Conservation (phyloP, 352 stramenopile genomes). For the Sclerospora graminicola region DNA sequence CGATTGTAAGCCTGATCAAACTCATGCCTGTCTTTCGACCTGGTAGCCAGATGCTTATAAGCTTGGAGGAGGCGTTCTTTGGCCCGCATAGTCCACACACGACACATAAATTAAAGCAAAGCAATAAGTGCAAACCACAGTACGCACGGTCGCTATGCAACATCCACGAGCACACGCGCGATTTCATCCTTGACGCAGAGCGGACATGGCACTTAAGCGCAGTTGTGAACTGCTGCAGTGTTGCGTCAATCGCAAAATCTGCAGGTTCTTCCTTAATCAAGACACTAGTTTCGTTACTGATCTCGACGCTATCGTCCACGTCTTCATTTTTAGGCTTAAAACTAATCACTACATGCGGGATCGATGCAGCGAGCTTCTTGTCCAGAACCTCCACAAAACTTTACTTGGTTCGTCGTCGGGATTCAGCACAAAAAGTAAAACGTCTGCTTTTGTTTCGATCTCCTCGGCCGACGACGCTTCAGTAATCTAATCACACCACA, state of each 20-base stretch:
- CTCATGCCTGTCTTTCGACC: too few species aligned
- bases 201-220: too few species aligned
- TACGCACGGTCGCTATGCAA: slow-evolving; percentile 45
- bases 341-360: too few species aligned
- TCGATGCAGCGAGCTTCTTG: slow-evolving; percentile 45
- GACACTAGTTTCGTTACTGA: slow-evolving; percentile 5
- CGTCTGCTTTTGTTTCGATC: slow-evolving; percentile 53
- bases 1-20: too few species aligned
- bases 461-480: slow-evolving; percentile 51
- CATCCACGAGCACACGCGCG: slow-evolving; percentile 29
- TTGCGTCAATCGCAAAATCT: slow-evolving; percentile 40
- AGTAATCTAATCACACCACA: slow-evolving; percentile 34
- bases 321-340: slow-evolving; percentile 16
- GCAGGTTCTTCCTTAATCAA: too few species aligned
- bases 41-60: too few species aligned
- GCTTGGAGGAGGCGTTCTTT: too few species aligned
- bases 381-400: slow-evolving; percentile 37
- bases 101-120: too few species aligned
- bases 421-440: slow-evolving; percentile 62
- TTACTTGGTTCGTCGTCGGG: slow-evolving; percentile 37
- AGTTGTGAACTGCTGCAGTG: slow-evolving; percentile 35
- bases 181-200: slow-evolving; percentile 27
- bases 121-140: background rate
- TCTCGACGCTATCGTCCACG: slow-evolving; percentile 5
- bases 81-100: too few species aligned